Percentiles rank a stretch among this genome's conserved stretches.
Conservation (phyloP, 2,329 filamentous ascomycete genomes). For the Cladophialophora exuberans region DNA sequence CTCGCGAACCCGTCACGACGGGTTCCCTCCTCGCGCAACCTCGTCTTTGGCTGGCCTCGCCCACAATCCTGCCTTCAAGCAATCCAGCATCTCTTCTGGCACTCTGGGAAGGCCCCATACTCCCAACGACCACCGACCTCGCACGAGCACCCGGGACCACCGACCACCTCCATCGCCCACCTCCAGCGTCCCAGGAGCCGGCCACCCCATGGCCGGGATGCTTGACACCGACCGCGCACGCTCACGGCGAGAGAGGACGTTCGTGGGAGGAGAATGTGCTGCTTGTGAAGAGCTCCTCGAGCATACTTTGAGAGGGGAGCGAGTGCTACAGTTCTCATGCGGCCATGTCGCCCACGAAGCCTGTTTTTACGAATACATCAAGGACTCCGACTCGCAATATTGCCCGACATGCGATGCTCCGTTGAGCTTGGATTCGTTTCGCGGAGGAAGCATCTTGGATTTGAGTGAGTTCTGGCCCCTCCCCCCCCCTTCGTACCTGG, state of each 20-base stretch:
- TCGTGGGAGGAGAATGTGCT: slow-evolving; percentile 91
- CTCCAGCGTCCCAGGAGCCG: slow-evolving; percentile 28
- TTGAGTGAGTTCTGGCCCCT: slow-evolving; percentile 64
- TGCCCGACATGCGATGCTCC: slow-evolving; percentile 94
- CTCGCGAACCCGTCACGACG: slow-evolving; percentile 26
- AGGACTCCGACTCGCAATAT: slow-evolving; percentile 89
- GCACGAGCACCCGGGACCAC: slow-evolving; percentile 26
- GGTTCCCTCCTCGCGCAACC: slow-evolving; percentile 24
- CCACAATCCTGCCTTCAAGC: slow-evolving; percentile 26
- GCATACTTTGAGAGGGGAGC: slow-evolving; percentile 90
- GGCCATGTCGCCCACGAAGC: slow-evolving; percentile 97
- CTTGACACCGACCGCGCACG: slow-evolving; percentile 77
- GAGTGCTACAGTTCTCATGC: slow-evolving; percentile 93
- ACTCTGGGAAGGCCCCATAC: slow-evolving; percentile 27
- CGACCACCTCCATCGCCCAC: slow-evolving; percentile 26
- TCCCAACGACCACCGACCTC: slow-evolving; percentile 23
- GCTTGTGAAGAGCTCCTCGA: slow-evolving; percentile 97
- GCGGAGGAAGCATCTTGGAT: slow-evolving; percentile 89
- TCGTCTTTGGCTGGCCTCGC: slow-evolving; percentile 21
- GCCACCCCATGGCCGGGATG: slow-evolving; percentile 60
- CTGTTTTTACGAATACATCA: slow-evolving; percentile 98
- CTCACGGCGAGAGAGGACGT: slow-evolving; percentile 85
- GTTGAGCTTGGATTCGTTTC: slow-evolving; percentile 85
- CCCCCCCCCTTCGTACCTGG: slow-evolving; percentile 14
- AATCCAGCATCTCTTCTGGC: slow-evolving; percentile 31